These are phyloP conservation scores for Cryptosporidium felis DNA, from an alignment of 169 alveolate genomes.

Conservation along the genomic window DNA sequence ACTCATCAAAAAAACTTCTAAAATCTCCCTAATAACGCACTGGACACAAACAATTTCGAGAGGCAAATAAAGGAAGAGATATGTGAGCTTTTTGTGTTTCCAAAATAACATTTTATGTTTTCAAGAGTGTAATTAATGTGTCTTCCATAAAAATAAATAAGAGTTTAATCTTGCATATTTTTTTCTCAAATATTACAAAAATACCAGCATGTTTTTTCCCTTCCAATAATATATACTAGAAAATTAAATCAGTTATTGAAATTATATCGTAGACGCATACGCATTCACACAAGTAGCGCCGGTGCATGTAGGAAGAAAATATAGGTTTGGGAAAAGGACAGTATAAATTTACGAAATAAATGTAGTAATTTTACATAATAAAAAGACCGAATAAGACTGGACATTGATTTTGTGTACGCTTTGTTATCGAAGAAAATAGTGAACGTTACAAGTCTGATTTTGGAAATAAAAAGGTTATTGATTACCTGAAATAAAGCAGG, in stretches of 20 bases:
- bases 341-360: neutral
- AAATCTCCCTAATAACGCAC: too few species aligned
- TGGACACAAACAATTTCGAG: too few species aligned
- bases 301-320: conserved; percentile 13
- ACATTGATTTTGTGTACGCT: conserved; percentile 14
- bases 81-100: too few species aligned
- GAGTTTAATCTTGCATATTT: neutral
- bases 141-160: too few species aligned
- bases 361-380: neutral
- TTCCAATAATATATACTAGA: neutral
- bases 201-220: neutral
- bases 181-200: neutral
- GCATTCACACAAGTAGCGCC: conserved; percentile 25
- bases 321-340: conserved; percentile 5
- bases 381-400: neutral
- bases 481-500: neutral
- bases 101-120: too few species aligned
- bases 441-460: neutral
- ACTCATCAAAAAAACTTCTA: too few species aligned
- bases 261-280: conserved; percentile 31
- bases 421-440: neutral
- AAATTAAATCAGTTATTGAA: neutral
- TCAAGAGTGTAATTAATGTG: too few species aligned
- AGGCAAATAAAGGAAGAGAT: too few species aligned
- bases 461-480: neutral